A percentile compares a stretch with the other conserved stretches of the same genome.
phyloP scores from a whole-genome alignment of 371 early-diverging fungal species.

The Apophysomyces trapeziformis region DNA sequence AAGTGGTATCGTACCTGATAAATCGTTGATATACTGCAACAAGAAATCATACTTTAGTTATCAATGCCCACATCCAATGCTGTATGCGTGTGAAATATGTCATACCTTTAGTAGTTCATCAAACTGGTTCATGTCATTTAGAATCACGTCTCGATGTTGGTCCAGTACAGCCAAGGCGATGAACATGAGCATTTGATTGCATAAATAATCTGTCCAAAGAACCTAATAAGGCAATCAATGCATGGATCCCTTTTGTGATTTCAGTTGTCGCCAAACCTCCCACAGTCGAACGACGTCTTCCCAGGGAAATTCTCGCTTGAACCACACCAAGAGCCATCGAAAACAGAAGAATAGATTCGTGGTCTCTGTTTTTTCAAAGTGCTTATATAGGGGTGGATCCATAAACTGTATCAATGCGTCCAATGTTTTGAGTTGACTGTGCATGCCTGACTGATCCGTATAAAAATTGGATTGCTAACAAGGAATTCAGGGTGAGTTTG shows the following conservation, averaged over 20 bases:
- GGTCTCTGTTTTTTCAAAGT: conserved; percentile 79
- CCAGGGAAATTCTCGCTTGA: conserved; percentile 94
- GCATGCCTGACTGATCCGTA: conserved; percentile 91
- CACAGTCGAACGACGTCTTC: conserved; percentile 81
- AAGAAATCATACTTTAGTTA: too few species aligned
- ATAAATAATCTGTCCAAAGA: conserved; percentile 85
- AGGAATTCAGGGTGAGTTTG: not conserved
- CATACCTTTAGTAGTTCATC: conserved; percentile 88
- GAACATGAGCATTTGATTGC: conserved; percentile 83
- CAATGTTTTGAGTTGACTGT: conserved; percentile 77
- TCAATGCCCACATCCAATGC: too few species aligned
- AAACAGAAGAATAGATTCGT: conserved; percentile 91
- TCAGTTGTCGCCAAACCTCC: conserved; percentile 56
- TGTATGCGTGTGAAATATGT: too few species aligned
- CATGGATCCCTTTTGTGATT: not conserved
- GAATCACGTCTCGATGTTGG: conserved; percentile 74
- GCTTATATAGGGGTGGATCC: conserved; percentile 78
- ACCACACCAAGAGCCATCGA: conserved; percentile 95
- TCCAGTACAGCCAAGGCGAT: conserved; percentile 91
- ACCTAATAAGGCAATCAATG: conserved; percentile 31
- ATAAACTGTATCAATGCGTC: conserved; percentile 79
- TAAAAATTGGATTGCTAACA: conserved; percentile 74
- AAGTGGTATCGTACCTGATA: conserved; percentile 76
- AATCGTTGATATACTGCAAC: conserved; percentile 83
- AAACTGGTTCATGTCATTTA: conserved; percentile 76